Percentiles rank a stretch among this genome's conserved stretches.
These are phyloP conservation scores for Pilaira anomala DNA, from an alignment of 192 early-diverging fungal genomes.

Conservation along the genomic window DNA sequence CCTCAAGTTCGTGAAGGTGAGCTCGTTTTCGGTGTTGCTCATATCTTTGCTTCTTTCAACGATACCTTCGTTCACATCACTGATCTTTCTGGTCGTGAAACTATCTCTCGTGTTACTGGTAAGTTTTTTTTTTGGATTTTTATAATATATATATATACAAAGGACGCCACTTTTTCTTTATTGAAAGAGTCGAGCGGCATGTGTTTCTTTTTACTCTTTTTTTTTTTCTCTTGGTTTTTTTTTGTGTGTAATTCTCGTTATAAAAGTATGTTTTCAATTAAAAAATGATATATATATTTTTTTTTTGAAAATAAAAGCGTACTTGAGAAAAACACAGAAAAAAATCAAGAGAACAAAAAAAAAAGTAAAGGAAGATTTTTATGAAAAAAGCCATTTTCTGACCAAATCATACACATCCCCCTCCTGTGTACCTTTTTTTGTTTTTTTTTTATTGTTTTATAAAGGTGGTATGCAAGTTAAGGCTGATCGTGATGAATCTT, in stretches of 20 bases:
- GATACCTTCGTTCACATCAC: slow-evolving; percentile 99
- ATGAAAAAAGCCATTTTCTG: neutral
- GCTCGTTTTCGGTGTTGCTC: slow-evolving; percentile 98
- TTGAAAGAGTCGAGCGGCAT: slow-evolving; percentile 4
- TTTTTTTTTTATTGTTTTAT: slow-evolving; percentile 8
- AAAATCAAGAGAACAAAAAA: neutral
- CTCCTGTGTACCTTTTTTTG: slow-evolving; percentile 32
- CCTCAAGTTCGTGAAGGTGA: slow-evolving; percentile 97
- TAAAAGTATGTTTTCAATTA: too few species aligned
- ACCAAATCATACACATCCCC: slow-evolving; percentile 24
- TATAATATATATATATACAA: slow-evolving; percentile 35
- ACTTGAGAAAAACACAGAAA: neutral
- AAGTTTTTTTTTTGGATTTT: slow-evolving; percentile 54
- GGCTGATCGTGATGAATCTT: slow-evolving; percentile 99
- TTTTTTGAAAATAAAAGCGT: too few species aligned
- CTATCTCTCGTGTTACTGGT: slow-evolving; percentile 98
- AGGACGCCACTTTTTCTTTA: neutral
- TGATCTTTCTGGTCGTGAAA: slow-evolving; percentile 99
- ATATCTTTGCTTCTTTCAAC: slow-evolving; percentile 99
- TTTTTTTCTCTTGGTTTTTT: neutral
- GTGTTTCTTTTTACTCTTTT: neutral
- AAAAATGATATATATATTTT: too few species aligned
- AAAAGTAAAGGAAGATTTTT: neutral
- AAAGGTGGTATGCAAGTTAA: slow-evolving; percentile 99
- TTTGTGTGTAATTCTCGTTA: neutral